Evolutionary conservation across 352 stramenopile genomes (phyloP), one percentile per base, ranked within the genome.

Genomic region (Globisporangium irregulare): DNA sequence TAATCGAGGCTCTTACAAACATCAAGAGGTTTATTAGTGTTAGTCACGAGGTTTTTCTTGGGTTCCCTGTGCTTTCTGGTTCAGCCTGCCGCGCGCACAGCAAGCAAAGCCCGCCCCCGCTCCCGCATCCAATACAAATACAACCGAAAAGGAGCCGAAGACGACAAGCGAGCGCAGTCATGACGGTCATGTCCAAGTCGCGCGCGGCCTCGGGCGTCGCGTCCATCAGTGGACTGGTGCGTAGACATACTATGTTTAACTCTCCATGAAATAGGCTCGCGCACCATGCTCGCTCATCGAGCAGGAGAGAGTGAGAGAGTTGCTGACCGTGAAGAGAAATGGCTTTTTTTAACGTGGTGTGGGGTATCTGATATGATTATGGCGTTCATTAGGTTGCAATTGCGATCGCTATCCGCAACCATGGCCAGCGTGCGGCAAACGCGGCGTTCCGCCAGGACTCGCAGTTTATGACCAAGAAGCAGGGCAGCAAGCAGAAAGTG

Each of bases 401-500:
- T 56, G 84, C 83, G 29, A 69, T 93, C 12, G 83, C 77, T 15
- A 92, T 93, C 67, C 86, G 82, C 50, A 69, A 88, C 62, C 74
- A 89, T 62, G 86, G 86, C 2, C 82, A 87, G 29, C 78, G 82
- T 55, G 74, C 75, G 10, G 79, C 83, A 9, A 86, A 82, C 65
- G 74, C 67, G 4, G 81, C 73, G 34, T 79, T 84, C 50, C 59
- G 62, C 4, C 57, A 81, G 38, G 80, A 93, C 59, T 92, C 85
- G 54, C 75, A 90, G 68, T 92, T 87, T 63, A 90, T 89, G 74
- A 89, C 80, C 43, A 90, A 91, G 73, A 91, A 90, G 70, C 77
- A 88, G 15, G 83, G 80, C 60, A 84, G 73, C 61, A 78, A 81
- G n/a, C 76, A 89, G 22, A 85, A 81, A 34, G 82, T 90, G 63